phyloP scores from a whole-genome alignment of 306 rosid genomes.

The peach (Prunus persica) region Prunus_persica_NCBIv2 NC_034015.1:16978501-16979000 shows the following conservation, averaged over 20 bases:
- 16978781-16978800: slow-evolving; percentile 80
- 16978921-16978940: slow-evolving; percentile 30
- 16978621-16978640: slow-evolving; percentile 53
- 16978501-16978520: slow-evolving; percentile 82
- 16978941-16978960: background rate
- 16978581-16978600: slow-evolving; percentile 57
- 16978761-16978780: background rate
- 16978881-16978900: slow-evolving; percentile 93
- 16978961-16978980: background rate
- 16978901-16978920: slow-evolving; percentile 73
- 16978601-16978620: slow-evolving; percentile 44
- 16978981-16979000: background rate
- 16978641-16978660: slow-evolving; percentile 45
- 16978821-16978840: slow-evolving; percentile 98
- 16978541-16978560: slow-evolving; percentile 40
- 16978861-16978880: slow-evolving; percentile 97
- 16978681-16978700: slow-evolving; percentile 94
- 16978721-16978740: background rate
- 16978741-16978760: background rate
- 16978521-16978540: slow-evolving; percentile 61
- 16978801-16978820: slow-evolving; percentile 91
- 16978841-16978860: slow-evolving; percentile 93
- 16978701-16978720: slow-evolving; percentile 25
- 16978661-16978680: slow-evolving; percentile 41
- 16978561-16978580: slow-evolving; percentile 56